These are phyloP conservation scores for Phytophthora macrochlamydospora DNA, from an alignment of 352 stramenopile species.

Conservation along the genomic window DNA sequence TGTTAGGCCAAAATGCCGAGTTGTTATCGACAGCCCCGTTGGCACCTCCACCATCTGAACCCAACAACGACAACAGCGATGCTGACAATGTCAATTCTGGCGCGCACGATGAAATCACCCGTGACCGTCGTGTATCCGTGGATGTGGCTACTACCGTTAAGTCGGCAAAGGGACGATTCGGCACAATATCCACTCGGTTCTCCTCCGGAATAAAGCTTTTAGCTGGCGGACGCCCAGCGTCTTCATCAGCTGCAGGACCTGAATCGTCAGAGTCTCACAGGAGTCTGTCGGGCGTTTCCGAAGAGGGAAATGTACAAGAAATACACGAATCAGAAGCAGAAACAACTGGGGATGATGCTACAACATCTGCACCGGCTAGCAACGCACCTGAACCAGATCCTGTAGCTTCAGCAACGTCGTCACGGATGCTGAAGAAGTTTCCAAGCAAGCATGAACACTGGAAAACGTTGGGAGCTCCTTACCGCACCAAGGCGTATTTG, in stretches of 20 bases:
- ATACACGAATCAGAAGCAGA: conserved; percentile 20
- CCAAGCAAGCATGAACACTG: conserved; percentile 67
- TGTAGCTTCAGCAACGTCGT: conserved; percentile 16
- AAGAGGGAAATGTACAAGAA: conserved; percentile 27
- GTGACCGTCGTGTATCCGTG: conserved; percentile 42
- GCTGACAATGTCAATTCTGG: not conserved
- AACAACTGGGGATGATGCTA: conserved; percentile 20
- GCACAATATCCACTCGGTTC: conserved; percentile 77
- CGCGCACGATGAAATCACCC: conserved; percentile 14
- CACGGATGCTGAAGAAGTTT: conserved; percentile 40
- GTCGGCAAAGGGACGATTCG: conserved; percentile 65
- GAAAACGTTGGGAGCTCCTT: conserved; percentile 62
- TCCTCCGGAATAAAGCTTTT: conserved; percentile 72
- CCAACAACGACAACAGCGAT: conserved; percentile 13
- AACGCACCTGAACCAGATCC: conserved; percentile 27
- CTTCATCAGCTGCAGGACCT: conserved; percentile 18
- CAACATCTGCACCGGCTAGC: conserved; percentile 13
- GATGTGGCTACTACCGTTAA: conserved; percentile 66
- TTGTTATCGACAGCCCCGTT: conserved; percentile 25
- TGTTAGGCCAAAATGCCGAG: conserved; percentile 25
- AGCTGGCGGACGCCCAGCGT: conserved; percentile 28
- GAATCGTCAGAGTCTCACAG: conserved; percentile 18
- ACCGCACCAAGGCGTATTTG: conserved; percentile 82
- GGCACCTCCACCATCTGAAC: conserved; percentile 22
- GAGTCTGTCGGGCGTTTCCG: conserved; percentile 38